phyloP scores from a whole-genome alignment of 805 yeast genomes.

The Lachancea dasiensis region DNA sequence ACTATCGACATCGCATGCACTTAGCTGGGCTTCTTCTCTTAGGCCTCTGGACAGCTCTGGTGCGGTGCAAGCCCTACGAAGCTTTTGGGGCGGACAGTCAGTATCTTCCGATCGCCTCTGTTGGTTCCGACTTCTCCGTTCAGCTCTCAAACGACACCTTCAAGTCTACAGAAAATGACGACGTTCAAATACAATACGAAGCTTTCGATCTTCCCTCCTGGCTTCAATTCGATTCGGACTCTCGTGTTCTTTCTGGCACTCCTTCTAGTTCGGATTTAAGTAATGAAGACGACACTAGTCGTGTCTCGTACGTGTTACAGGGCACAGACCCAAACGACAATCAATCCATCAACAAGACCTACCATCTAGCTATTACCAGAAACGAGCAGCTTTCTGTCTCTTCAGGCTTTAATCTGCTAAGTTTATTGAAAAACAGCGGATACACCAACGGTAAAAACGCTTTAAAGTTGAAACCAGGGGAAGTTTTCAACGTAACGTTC shows the following conservation, averaged over 20 bases:
- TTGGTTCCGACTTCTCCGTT: conserved; percentile 54
- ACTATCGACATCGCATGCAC: conserved; percentile 2
- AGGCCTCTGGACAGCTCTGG: conserved; percentile 2
- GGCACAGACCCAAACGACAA: conserved; percentile 61
- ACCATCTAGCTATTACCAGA: conserved; percentile 42
- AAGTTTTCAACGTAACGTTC: conserved; percentile 59
- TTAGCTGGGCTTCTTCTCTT: conserved; percentile 5
- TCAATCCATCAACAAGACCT: conserved; percentile 40
- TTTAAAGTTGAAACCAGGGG: conserved; percentile 65
- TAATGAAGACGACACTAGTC: conserved; percentile 39
- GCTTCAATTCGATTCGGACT: conserved; percentile 61
- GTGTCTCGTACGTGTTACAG: conserved; percentile 44
- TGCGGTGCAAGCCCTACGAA: conserved; percentile 23
- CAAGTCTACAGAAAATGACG: conserved; percentile 37
- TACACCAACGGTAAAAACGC: conserved; percentile 72
- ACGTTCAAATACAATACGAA: conserved; percentile 45
- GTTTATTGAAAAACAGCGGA: conserved; percentile 59
- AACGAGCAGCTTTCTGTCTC: conserved; percentile 39
- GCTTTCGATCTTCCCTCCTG: conserved; percentile 64
- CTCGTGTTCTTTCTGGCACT: conserved; percentile 64
- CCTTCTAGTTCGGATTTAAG: conserved; percentile 36
- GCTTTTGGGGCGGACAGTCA: conserved; percentile 48
- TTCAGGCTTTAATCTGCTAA: conserved; percentile 36
- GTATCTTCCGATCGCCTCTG: conserved; percentile 81
- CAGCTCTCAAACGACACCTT: conserved; percentile 68